Base-by-base conservation (phyloP, 2,329 filamentous ascomycete genomes). In the Diplodia seriata region DNA sequence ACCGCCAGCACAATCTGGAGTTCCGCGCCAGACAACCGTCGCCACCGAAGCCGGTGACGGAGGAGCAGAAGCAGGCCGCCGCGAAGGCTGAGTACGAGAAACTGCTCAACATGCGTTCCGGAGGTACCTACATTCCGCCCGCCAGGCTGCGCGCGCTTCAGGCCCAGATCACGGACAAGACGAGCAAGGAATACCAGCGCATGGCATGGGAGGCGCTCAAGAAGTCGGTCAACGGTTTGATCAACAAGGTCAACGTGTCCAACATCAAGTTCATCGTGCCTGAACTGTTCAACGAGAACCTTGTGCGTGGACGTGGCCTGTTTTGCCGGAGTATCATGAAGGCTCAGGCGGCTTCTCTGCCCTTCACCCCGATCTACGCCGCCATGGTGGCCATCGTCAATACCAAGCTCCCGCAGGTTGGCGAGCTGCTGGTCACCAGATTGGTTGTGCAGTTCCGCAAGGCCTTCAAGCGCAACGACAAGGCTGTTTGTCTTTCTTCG, bases 191-290 rank as follows among this genome's bases (percentile, higher is more conserved):
- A 81, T 98, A 97, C 77, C 95, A 98, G 85, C 92, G 95, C 74
- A 97, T 99, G 92, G 93, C 94, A 9, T 99, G 95, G 95, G 95
- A 99, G 81, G 94, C 94, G 14, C 83, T 99, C 76, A 99, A 99
- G 84, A 99, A 99, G 84, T 95, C 92, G 59, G 97, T 99, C 81
- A 98, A 99, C 77, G 95, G 95, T 74, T 83, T 99, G 72, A 97
- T 99, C 85, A 99, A 99, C 86, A 99, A 99, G 84, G 91, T 97
- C 84, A 98, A 98, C 81, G 92, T 94, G 67, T 92, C 91, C 40
- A 99, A 99, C 79, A 98, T 99, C 85, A 98, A 99, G 81, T 87
- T 91, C 76, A 97, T 99, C 70, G 93, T 98, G 29, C 94, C 94
- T 1, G 95, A 99, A 81, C 85, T 99, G 55, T 99, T 99, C 80